Conservation (phyloP, 345 rosid species). For the Dimocarpus longan region DNA sequence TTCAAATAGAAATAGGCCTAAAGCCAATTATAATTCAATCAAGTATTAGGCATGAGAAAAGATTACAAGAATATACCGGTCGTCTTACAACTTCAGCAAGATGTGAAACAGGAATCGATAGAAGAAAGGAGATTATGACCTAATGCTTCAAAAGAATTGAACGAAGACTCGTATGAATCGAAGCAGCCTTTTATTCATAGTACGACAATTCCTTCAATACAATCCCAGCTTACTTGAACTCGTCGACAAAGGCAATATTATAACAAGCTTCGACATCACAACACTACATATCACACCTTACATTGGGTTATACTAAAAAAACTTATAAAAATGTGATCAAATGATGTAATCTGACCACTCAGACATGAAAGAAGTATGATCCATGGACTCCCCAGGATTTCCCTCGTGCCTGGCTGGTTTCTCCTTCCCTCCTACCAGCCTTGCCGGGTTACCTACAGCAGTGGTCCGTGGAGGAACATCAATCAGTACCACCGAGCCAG, state of each 20-base stretch:
- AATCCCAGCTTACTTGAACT: not conserved
- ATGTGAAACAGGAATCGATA: too few relatives aligned
- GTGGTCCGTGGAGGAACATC: conserved; percentile 79
- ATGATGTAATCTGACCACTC: conserved; percentile 91
- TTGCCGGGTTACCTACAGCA: conserved; percentile 94
- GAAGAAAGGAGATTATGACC: too few relatives aligned
- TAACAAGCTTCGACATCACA: not conserved
- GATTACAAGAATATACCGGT: not conserved
- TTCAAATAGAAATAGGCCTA: too few relatives aligned
- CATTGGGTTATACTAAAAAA: not conserved
- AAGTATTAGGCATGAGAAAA: not conserved
- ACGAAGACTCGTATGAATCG: too few relatives aligned
- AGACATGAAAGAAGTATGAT: conserved; percentile 88
- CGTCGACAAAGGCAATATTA: too few relatives aligned
- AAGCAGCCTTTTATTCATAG: too few relatives aligned
- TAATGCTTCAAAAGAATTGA: too few relatives aligned
- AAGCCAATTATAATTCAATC: too few relatives aligned
- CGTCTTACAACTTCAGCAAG: not conserved
- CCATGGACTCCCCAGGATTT: conserved; percentile 94
- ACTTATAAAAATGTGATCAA: conserved; percentile 7
- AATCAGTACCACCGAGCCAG: conserved; percentile 85
- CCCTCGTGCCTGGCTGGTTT: conserved; percentile 65
- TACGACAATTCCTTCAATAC: not conserved
- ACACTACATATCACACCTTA: not conserved
- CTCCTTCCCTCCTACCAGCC: conserved; percentile 88